Evolutionary conservation across 257 asterid genomes (phyloP).

Genomic region (Penstemon davidsonii): DNA sequence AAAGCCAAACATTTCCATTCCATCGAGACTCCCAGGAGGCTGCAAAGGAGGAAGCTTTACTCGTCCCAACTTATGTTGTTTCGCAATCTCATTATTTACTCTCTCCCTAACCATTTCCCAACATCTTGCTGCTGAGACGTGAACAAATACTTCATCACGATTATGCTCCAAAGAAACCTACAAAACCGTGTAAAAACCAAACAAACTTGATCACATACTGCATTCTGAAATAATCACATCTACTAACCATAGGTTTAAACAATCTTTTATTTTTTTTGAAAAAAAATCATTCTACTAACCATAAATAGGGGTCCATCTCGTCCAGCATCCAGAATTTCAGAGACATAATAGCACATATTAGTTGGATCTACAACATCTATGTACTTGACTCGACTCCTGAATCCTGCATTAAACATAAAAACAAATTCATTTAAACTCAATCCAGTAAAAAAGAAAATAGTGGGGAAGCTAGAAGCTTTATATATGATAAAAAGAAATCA

Average conservation of each 20-base stretch:
- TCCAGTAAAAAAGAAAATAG: constrained; percentile 10
- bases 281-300: constrained; percentile 44
- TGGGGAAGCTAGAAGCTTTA: constrained; percentile 14
- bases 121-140: constrained; percentile 73
- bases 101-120: constrained; percentile 97
- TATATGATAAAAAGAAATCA: constrained; percentile 21
- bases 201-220: constrained; percentile 3
- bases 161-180: constrained; percentile 80
- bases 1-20: constrained; percentile 97
- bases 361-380: constrained; percentile 77
- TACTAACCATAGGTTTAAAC: too few relatives aligned
- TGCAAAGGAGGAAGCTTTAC: constrained; percentile 83
- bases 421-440: constrained; percentile 22
- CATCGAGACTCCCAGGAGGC: constrained; percentile 97
- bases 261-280: too few relatives aligned
- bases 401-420: constrained; percentile 63
- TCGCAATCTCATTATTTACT: constrained; percentile 79
- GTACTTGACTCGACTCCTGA: constrained; percentile 83
- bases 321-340: constrained; percentile 85
- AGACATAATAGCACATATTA: constrained; percentile 69
- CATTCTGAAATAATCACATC: constrained; percentile 10
- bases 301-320: constrained; percentile 75
- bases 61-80: constrained; percentile 80
- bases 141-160: constrained; percentile 76
- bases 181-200: constrained; percentile 11